Evolutionary conservation across 2,329 filamentous ascomycete genomes (phyloP), one percentile per base, ranked within the genome.

Genomic region (Hypoxylon sp.): DNA sequence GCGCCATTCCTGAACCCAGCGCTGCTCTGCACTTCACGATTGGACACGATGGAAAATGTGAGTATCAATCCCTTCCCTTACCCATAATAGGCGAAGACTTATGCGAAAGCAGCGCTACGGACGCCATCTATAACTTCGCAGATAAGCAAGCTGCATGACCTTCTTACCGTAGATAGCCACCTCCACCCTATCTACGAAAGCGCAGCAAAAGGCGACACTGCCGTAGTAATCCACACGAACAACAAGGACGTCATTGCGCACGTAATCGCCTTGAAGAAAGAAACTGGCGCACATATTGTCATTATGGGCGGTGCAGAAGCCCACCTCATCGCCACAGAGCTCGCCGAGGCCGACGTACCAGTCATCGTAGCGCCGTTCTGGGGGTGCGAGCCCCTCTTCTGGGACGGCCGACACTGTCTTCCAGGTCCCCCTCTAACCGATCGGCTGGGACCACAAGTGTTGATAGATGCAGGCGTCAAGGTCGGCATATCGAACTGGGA

Each of bases 191-290:
- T 59, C 31, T 60, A 60, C 32, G 15, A 52, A 3, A 51, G 44
- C 7, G 57, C 57, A 7, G 51, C 55, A 17, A 40, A 42, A 7
- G 57, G 55, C 12, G 43, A 53, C 5, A 47, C 56, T 26, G 35
- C 57, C 3, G 55, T 60, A 5, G 57, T 59, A 5, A 42, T 59
- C 12, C 57, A 60, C 30, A 56, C 57, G 3, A 56, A 60, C 30
- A 60, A 60, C 30, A 60, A 60, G 36, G 57, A 60, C 15, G 50
- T 60, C n/a, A 58, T 60, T 25, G 57, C 57, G 6, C 57, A 60
- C 4, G 50, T 55, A 47, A 25, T 60, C 7, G 50, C 54, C 13
- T 27, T 60, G 11, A 60, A 60, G 29, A 46, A 37, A n/a, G 57
- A 57, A 21, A 60, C 54, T 7, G 50, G 50, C 11, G 54, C 57